These are phyloP conservation scores for Fagopyrum esculentum DNA, from an alignment of 148 eudicot species.

Conservation along the genomic window DNA sequence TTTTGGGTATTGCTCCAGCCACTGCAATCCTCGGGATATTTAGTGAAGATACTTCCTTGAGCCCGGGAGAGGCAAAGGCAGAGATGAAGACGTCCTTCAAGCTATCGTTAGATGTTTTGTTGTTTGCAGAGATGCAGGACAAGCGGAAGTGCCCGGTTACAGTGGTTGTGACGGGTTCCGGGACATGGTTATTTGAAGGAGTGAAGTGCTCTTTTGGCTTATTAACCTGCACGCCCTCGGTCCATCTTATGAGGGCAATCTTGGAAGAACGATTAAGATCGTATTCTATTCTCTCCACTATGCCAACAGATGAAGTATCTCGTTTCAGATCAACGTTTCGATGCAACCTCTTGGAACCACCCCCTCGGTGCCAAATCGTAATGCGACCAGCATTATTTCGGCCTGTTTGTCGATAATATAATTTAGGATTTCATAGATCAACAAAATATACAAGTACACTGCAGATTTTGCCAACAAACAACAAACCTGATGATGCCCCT, in stretches of 20 bases:
- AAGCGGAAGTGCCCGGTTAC: slow-evolving; percentile 28
- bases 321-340: slow-evolving; percentile 17
- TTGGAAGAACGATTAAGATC: slow-evolving; percentile 23
- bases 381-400: too few species aligned
- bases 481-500: slow-evolving; percentile 12
- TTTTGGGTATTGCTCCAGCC: slow-evolving; percentile 50
- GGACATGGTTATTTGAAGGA: slow-evolving; percentile 17
- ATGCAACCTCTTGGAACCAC: slow-evolving; percentile 15
- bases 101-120: slow-evolving; percentile 5
- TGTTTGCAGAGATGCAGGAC: slow-evolving; percentile 25
- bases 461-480: neutral
- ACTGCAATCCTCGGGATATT: slow-evolving; percentile 43
- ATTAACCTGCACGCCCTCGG: slow-evolving; percentile 31
- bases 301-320: slow-evolving; percentile 16
- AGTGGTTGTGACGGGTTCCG: slow-evolving; percentile 19
- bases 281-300: slow-evolving; percentile 18
- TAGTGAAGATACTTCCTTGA: slow-evolving; percentile 16
- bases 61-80: slow-evolving; percentile 21
- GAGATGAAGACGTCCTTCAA: slow-evolving; percentile 34
- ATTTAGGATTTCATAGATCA: too few species aligned
- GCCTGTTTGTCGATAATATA: too few species aligned
- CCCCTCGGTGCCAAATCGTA: slow-evolving; percentile 13
- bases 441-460: too few species aligned
- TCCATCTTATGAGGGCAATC: slow-evolving; percentile 38
- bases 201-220: slow-evolving; percentile 16